These are phyloP conservation scores for Cylindrotheca closterium DNA, from an alignment of 108 stramenopile species.

Conservation along the genomic window DNA sequence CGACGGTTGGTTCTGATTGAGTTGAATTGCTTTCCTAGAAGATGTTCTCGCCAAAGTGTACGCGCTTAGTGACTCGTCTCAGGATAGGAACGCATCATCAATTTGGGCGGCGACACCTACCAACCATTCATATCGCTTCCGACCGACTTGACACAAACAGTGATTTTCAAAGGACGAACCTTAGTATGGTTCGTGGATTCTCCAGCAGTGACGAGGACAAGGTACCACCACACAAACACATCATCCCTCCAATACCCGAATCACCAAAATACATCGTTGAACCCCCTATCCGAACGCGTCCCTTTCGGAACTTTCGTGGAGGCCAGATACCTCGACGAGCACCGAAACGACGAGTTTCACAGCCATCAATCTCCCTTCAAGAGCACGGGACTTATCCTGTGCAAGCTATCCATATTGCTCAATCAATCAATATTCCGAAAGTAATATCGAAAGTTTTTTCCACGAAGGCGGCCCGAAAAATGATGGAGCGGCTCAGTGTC, in stretches of 20 bases:
- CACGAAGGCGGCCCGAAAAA: conserved; percentile 42
- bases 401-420: conserved; percentile 58
- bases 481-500: conserved; percentile 29
- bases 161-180: background rate
- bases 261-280: conserved; percentile 13
- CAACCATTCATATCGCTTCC: too few species aligned
- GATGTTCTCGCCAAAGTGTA: too few species aligned
- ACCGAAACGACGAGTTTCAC: conserved; percentile 5
- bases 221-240: background rate
- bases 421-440: conserved; percentile 65
- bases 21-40: too few species aligned
- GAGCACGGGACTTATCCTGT: conserved; percentile 31
- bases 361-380: background rate
- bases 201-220: background rate
- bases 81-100: too few species aligned
- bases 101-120: too few species aligned
- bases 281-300: conserved; percentile 17
- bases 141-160: too few species aligned
- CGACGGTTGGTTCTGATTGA: too few species aligned
- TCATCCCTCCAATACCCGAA: background rate
- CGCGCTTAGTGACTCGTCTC: too few species aligned
- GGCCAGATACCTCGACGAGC: background rate
- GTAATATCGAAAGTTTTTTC: conserved; percentile 71
- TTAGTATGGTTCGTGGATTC: background rate
- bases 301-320: conserved; percentile 25